phyloP scores from a whole-genome alignment of 2,329 filamentous ascomycete genomes.

The Scytalidium sp. region DNA sequence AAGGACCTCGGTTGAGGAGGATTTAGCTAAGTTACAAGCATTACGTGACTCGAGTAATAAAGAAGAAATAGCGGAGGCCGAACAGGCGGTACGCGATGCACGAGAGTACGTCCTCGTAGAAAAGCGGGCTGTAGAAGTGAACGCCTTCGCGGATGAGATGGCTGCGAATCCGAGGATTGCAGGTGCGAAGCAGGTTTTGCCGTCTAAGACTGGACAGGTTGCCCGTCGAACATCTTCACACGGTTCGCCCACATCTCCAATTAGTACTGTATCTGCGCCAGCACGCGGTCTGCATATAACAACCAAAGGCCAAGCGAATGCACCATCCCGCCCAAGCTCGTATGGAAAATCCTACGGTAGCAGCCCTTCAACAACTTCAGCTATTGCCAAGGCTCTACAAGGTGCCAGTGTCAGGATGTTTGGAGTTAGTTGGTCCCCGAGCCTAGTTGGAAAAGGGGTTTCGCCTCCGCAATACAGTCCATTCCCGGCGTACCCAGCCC shows the following conservation, averaged over 20 bases:
- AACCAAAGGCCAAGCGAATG: slow-evolving; percentile 56
- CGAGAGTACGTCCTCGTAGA: slow-evolving; percentile 95
- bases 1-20: slow-evolving; percentile 19
- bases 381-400: slow-evolving; percentile 91
- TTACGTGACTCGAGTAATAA: slow-evolving; percentile 20
- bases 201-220: slow-evolving; percentile 60
- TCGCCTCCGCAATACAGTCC: slow-evolving; percentile 78
- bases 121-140: slow-evolving; percentile 92
- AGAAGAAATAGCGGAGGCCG: slow-evolving; percentile 63
- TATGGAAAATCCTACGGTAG: slow-evolving; percentile 78
- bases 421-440: slow-evolving; percentile 67
- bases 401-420: slow-evolving; percentile 79
- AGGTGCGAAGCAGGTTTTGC: slow-evolving; percentile 38
- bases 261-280: slow-evolving; percentile 65
- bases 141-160: slow-evolving; percentile 93
- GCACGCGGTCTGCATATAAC: slow-evolving; percentile 75
- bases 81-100: slow-evolving; percentile 78
- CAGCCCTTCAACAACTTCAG: slow-evolving; percentile 77
- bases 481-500: slow-evolving; percentile 80
- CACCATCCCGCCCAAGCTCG: slow-evolving; percentile 68
- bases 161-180: slow-evolving; percentile 65
- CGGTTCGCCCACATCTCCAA: slow-evolving; percentile 64
- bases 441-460: slow-evolving; percentile 56
- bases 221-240: slow-evolving; percentile 77
- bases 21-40: slow-evolving; percentile 10